Evolutionary conservation across 164 flowering plant genomes (phyloP).

Genomic region (Cinnamomum micranthum): DNA sequence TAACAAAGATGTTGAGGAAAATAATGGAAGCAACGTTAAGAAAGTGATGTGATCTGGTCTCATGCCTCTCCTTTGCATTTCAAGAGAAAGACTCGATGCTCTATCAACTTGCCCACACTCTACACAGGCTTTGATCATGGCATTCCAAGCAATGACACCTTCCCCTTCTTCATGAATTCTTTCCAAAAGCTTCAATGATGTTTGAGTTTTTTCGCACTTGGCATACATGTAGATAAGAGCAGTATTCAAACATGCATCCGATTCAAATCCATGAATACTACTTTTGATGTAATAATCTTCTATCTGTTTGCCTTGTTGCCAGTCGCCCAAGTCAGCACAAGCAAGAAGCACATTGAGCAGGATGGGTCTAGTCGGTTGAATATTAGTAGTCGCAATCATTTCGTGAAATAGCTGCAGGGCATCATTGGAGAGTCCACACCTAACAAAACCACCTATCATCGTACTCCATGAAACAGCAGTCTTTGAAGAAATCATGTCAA

Average conservation of each 20-base stretch:
- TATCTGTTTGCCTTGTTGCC: conserved; percentile 5
- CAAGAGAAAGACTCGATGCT: neutral
- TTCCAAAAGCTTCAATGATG: conserved; percentile 7
- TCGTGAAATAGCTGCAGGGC: conserved; percentile 10
- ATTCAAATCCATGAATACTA: neutral
- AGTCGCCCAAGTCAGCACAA: conserved; percentile 14
- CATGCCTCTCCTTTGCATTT: conserved; percentile 11
- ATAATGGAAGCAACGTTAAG: conserved; percentile 11
- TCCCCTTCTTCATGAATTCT: neutral
- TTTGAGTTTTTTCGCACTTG: conserved; percentile 8
- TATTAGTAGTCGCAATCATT: conserved; percentile 2
- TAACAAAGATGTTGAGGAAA: conserved; percentile 15
- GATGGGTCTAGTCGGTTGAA: conserved; percentile 12
- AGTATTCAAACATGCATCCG: conserved; percentile 13
- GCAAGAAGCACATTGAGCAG: conserved; percentile 17
- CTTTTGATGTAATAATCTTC: conserved; percentile 1
- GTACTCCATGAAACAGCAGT: conserved; percentile 18
- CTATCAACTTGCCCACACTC: conserved; percentile 5
- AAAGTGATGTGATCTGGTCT: conserved; percentile 12
- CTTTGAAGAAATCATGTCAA: conserved; percentile 1
- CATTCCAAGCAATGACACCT: conserved; percentile 18
- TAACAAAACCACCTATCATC: conserved; percentile 17
- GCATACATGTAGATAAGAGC: conserved; percentile 12
- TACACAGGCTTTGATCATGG: conserved; percentile 13
- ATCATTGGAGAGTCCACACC: conserved; percentile 1